phyloP scores from a whole-genome alignment of 345 rosid genomes.

The Litchi chinensis region DNA sequence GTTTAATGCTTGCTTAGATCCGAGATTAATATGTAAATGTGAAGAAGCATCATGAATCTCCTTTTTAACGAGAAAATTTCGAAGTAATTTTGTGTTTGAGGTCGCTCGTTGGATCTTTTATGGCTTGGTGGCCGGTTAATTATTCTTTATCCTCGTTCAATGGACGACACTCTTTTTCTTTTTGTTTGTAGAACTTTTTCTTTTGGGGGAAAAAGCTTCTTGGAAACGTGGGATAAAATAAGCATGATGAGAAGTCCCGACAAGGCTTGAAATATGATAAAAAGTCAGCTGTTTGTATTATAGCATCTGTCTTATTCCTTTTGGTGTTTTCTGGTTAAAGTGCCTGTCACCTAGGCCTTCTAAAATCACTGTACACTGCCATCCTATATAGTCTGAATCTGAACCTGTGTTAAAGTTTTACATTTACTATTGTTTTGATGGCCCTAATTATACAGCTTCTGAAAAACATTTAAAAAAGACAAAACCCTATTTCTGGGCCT shows the following conservation, averaged over 20 bases:
- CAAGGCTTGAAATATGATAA: background rate
- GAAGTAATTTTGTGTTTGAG: too few species aligned
- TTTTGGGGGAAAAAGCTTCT: background rate
- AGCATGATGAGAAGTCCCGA: background rate
- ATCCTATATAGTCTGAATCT: background rate
- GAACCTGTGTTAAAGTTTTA: background rate
- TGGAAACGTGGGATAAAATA: background rate
- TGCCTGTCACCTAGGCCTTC: background rate
- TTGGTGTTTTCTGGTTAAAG: constrained; percentile 6
- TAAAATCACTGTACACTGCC: constrained; percentile 9
- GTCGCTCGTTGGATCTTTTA: background rate
- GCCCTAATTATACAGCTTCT: background rate
- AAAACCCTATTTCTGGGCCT: background rate
- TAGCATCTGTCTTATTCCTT: background rate
- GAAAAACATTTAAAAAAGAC: too few species aligned
- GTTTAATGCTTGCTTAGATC: too few species aligned
- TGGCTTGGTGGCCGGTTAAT: background rate
- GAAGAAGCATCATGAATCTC: background rate
- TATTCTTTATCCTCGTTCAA: background rate
- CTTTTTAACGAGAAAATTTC: too few species aligned
- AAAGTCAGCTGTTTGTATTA: constrained; percentile 9
- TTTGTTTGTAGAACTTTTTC: too few species aligned
- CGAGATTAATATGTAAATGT: background rate
- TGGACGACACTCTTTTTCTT: background rate
- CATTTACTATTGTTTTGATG: background rate